Evolutionary conservation across 2,329 filamentous ascomycete species (phyloP).

Genomic region (Cercospora zeae-maydis): DNA sequence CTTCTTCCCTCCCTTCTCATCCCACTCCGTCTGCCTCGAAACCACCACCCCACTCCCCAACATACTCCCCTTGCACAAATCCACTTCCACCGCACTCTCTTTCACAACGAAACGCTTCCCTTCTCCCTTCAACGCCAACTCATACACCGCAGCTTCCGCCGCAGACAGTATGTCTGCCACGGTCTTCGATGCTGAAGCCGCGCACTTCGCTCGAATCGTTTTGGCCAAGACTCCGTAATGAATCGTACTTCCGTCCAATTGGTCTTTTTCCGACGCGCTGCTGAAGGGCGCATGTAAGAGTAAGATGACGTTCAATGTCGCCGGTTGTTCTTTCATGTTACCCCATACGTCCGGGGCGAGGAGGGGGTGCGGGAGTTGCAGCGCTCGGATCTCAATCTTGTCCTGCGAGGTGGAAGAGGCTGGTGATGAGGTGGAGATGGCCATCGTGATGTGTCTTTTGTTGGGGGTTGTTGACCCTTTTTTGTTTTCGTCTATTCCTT

Average conservation of each 20-base stretch:
- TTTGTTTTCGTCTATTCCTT: neutral
- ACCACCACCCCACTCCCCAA: conserved; percentile 51
- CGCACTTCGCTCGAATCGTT: conserved; percentile 43
- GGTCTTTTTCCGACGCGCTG: conserved; percentile 57
- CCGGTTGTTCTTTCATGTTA: conserved; percentile 59
- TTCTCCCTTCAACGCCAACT: conserved; percentile 30
- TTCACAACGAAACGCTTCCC: conserved; percentile 23
- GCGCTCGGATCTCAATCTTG: conserved; percentile 58
- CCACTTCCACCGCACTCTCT: conserved; percentile 37
- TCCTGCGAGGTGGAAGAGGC: neutral
- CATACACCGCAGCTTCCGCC: conserved; percentile 21
- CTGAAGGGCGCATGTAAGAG: conserved; percentile 54
- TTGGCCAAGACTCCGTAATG: conserved; percentile 73
- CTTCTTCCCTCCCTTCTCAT: conserved; percentile 24
- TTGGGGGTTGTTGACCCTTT: neutral
- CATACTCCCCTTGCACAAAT: conserved; percentile 66
- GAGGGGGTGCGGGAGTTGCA: conserved; percentile 55
- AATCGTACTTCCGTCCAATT: conserved; percentile 65
- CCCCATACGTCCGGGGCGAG: conserved; percentile 66
- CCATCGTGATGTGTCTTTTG: neutral
- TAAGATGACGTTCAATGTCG: conserved; percentile 58
- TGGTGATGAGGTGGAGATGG: neutral
- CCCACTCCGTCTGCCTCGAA: conserved; percentile 34
- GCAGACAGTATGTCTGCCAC: conserved; percentile 27
- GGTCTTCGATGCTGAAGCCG: neutral